Percentiles rank a stretch among this genome's conserved stretches.
These are phyloP conservation scores for Quercus lobata DNA, from an alignment of 331 rosid genomes.

Conservation along the genomic window DNA sequence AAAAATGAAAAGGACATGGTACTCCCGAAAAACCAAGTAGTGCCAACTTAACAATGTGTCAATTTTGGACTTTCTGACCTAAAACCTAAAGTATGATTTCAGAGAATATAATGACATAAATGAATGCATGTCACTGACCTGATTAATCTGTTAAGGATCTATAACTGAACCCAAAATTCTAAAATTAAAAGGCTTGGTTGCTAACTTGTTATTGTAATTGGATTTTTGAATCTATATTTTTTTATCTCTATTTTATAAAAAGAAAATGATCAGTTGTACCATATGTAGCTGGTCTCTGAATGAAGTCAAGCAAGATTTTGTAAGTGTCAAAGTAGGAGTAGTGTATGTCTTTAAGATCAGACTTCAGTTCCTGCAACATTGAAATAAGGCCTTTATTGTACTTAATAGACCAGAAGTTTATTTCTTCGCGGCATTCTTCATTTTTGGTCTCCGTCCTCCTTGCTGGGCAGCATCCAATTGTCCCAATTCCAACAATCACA, in stretches of 20 bases:
- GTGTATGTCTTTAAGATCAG: slow-evolving; percentile 31
- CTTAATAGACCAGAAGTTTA: slow-evolving; percentile 38
- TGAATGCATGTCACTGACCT: too few species aligned
- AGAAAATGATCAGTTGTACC: slow-evolving; percentile 28
- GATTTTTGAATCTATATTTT: too few species aligned
- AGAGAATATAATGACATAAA: too few species aligned
- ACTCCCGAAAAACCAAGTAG: too few species aligned
- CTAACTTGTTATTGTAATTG: too few species aligned
- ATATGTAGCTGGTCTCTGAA: slow-evolving; percentile 40
- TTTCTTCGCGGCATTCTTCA: slow-evolving; percentile 41
- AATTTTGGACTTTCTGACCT: too few species aligned
- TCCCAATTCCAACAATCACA: slow-evolving; percentile 46
- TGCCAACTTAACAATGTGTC: too few species aligned
- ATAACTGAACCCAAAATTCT: too few species aligned
- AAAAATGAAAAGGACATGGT: not conserved
- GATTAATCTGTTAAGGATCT: too few species aligned
- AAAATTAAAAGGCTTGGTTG: too few species aligned
- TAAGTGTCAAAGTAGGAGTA: slow-evolving; percentile 66
- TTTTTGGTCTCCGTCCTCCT: slow-evolving; percentile 37
- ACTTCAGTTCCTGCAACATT: slow-evolving; percentile 49
- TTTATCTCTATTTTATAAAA: too few species aligned
- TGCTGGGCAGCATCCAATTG: slow-evolving; percentile 68
- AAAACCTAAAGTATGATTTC: too few species aligned
- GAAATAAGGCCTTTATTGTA: slow-evolving; percentile 52
- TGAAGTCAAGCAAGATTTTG: slow-evolving; percentile 27